Conservation (phyloP, 2,329 filamentous ascomycete genomes). For the Basipetospora chlamydospora region DNA sequence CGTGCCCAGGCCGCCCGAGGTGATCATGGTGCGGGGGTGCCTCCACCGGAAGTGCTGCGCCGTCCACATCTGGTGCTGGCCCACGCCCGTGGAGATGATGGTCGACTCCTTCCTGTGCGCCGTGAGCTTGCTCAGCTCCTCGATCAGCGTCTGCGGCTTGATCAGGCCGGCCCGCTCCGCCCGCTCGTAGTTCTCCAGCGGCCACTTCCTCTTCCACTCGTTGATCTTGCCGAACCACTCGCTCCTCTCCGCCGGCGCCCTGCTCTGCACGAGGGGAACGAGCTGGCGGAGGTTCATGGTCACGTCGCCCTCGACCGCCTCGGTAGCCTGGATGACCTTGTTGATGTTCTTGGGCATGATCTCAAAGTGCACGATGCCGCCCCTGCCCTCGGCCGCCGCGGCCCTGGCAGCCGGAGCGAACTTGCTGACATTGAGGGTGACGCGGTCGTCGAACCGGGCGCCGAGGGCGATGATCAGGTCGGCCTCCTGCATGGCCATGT, state of each 20-base stretch:
- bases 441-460: conserved; percentile 90
- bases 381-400: conserved; percentile 70
- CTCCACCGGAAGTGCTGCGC: conserved; percentile 96
- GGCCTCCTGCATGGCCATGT: conserved; percentile 94
- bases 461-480: conserved; percentile 93
- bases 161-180: conserved; percentile 64
- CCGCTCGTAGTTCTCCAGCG: conserved; percentile 66
- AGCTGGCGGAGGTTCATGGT: conserved; percentile 62
- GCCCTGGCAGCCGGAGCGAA: conserved; percentile 82
- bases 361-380: conserved; percentile 94
- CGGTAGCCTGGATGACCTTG: conserved; percentile 94
- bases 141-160: conserved; percentile 88
- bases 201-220: conserved; percentile 84
- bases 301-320: conserved; percentile 90
- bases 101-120: conserved; percentile 67
- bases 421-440: conserved; percentile 65
- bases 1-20: conserved; percentile 70
- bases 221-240: conserved; percentile 87
- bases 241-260: conserved; percentile 48
- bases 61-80: conserved; percentile 98
- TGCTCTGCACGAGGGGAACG: conserved; percentile 53
- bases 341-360: conserved; percentile 99
- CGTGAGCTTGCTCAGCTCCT: conserved; percentile 76
- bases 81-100: conserved; percentile 85
- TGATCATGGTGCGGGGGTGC: conserved; percentile 84